Conservation (phyloP, 2,329 filamentous ascomycete genomes). For the Plectosphaerella plurivora region DNA sequence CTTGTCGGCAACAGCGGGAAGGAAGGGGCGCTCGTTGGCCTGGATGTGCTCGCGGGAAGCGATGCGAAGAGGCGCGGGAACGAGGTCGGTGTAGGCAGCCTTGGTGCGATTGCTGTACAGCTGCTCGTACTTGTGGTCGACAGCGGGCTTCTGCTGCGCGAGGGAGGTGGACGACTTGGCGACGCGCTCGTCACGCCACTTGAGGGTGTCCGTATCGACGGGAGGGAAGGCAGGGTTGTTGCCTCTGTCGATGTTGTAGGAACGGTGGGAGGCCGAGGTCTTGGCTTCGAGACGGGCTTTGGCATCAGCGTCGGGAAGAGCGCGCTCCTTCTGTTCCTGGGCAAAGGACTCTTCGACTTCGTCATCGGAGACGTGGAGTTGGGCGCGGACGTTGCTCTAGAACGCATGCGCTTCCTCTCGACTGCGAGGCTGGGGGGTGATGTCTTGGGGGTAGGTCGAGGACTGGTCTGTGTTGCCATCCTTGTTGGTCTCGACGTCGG, state of each 20-base stretch:
- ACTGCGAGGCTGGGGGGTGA: conserved; percentile 27
- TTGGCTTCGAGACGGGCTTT: not conserved
- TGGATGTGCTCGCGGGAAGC: conserved; percentile 2
- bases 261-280: not conserved
- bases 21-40: too few relatives aligned
- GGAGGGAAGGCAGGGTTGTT: not conserved
- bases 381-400: conserved; percentile 23
- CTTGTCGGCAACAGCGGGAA: too few relatives aligned
- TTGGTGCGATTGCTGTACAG: conserved; percentile 8
- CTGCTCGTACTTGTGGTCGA: conserved; percentile 3
- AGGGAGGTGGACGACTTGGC: not conserved
- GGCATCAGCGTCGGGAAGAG: too few relatives aligned
- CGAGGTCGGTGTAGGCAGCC: conserved; percentile 9
- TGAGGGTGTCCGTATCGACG: conserved; percentile 2
- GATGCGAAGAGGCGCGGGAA: conserved; percentile 10
- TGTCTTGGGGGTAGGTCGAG: conserved; percentile 25
- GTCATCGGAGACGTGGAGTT: conserved; percentile 23
- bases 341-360: conserved; percentile 15
- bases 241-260: not conserved
- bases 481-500: too few relatives aligned
- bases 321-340: not conserved
- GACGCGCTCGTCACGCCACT: conserved; percentile 4
- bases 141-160: not conserved
- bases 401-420: conserved; percentile 22
- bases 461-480: too few relatives aligned